Base-by-base conservation (phyloP, 208 protist genomes). In the Perkinsela sp. region DNA sequence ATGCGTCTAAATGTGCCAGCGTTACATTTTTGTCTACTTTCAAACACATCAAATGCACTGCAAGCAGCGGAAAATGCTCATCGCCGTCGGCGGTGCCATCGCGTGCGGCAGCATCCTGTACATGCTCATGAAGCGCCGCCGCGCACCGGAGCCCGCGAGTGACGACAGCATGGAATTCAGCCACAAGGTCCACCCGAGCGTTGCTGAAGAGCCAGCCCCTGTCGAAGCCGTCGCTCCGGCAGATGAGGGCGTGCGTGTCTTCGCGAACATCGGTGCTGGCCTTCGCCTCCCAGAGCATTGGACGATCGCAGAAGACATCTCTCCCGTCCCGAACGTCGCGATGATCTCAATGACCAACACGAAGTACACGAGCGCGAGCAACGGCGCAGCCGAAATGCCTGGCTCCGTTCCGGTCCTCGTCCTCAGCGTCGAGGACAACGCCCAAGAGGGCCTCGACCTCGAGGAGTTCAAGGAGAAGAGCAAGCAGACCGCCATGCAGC, bases 291-390 rank as follows among this genome's bases (percentile, higher is more conserved):
- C 81, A 0, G 48, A 74, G 0, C 77, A 76, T 28, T 88, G 83
- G 81, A 75, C 83, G 32, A 76, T 83, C 30, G 77, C 76, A 1
- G 80, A 85, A 72, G 83, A 88, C 69, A 69, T 83, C 6, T 83
- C 83, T 0, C 83, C 83, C 0, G 73, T 85, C 28, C 83, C 83
- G 0, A 85, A 86, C 74, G 78, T 88, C 40, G 80, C 78, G n/a
- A 86, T 88, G 77, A 67, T 88, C 16, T 78, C 81, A 1, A 72
- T 88, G 28, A 82, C 73, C 76, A 86, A 88, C 70, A 74, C 80
- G 0, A 78, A 79, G 32, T 81, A 83, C 40, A 74, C 76, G 16
- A 28, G 30, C 48, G 67, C 76, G 74, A 48, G 74, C 72, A 29
- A 72, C 74, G 29, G 75, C 70, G 67, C 72, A 71, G 57, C 70